Base-by-base conservation (phyloP, 768 basidiomycete species). In the Sistotremastrum niveocremeum region DNA sequence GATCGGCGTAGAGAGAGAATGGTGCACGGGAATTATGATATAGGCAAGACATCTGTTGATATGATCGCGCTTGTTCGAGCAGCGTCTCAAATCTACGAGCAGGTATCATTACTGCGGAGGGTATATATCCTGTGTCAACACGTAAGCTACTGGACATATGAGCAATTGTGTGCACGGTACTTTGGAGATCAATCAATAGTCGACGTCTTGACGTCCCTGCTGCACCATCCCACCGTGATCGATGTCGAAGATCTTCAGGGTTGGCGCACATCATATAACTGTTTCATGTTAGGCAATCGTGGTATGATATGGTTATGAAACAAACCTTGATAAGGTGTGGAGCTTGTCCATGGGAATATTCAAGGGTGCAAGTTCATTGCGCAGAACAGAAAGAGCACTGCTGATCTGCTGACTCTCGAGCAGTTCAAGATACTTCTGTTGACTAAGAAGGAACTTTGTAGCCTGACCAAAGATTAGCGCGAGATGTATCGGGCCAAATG, bases 371-470 rank as follows among this genome's bases (percentile, higher is more conserved):
- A 99, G 67, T 58, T 95, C 91, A 51, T 82, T 79, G 41, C 95
- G 77, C 42, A 99, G 67, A 6, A 94, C 84, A 46, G 81, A 74
- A 37, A 99, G 65, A 9, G 95, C 95, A 50, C 74, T 71, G 39
- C 84, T 84, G 2, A 79, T 83, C 65, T 81, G 79, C 55, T 74
- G 76, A 4, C 76, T 73, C 57, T 97, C 94, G 42, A 99, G 69
- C 12, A 87, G 69, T 59, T 99, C 95, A 37, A 98, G 71, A 62
- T 95, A 99, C 65, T 95, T 93, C 73, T 99, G 95, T 63, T 85
- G 82, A 49, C 80, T 81, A 52, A 99, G 86, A 50, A 93, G 68
- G 62, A 93, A 95, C 50, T 70, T 78, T 20, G 84, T 82, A 55
- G 84, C 79, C 83, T 94, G 56, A 34, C 11, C 39, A 32, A 40